Percentiles rank a stretch among this genome's conserved stretches.
Conservation (phyloP, 495 filamentous ascomycete species). For the Beverwykella pulmonaria region DNA sequence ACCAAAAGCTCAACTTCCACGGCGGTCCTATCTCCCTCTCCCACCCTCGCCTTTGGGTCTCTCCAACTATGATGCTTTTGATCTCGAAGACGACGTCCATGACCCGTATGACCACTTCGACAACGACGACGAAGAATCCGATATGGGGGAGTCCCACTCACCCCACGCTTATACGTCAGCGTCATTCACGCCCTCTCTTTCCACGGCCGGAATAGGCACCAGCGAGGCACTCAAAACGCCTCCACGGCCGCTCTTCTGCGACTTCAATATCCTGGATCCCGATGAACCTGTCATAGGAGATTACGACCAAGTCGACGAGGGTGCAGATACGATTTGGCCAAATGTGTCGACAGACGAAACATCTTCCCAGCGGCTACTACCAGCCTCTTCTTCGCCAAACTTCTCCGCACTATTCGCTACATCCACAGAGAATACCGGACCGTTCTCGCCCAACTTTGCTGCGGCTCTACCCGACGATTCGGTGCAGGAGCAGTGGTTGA, state of each 20-base stretch:
- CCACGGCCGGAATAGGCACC: background rate
- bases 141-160: background rate
- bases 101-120: constrained; percentile 33
- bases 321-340: constrained; percentile 31
- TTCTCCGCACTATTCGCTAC: constrained; percentile 24
- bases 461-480: background rate
- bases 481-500: background rate
- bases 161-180: constrained; percentile 10
- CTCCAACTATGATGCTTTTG: constrained; percentile 55
- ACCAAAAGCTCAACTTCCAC: constrained; percentile 22
- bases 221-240: constrained; percentile 13
- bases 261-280: constrained; percentile 42
- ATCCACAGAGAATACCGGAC: background rate
- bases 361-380: background rate
- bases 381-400: constrained; percentile 26
- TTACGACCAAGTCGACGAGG: constrained; percentile 52
- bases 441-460: constrained; percentile 18
- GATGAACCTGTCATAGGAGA: constrained; percentile 36
- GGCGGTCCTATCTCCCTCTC: constrained; percentile 37
- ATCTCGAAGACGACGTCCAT: constrained; percentile 48
- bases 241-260: constrained; percentile 41
- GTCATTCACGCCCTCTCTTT: constrained; percentile 3
- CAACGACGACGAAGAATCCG: constrained; percentile 8
- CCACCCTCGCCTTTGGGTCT: constrained; percentile 50
- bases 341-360: background rate